Base-by-base conservation (phyloP, 2,329 filamentous ascomycete species). In the Alternaria gaisen region DNA sequence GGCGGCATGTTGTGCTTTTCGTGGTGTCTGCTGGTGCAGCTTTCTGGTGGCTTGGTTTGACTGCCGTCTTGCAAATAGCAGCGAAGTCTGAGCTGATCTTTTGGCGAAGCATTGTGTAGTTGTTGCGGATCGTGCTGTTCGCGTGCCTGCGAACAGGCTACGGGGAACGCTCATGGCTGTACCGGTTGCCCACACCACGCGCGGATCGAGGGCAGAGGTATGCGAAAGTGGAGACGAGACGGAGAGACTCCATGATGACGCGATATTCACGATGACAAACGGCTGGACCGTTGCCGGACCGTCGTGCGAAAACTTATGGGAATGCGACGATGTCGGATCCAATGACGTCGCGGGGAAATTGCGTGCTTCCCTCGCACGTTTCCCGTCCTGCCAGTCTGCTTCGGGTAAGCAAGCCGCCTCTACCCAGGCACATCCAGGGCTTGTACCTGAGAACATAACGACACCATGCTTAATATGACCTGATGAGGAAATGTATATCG, bases 101-200 rank as follows among this genome's bases (percentile, higher is more conserved):
- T 50, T 42, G 41, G 65, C 53, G 44, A 58, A 52, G 41, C 58
- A 57, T 52, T 51, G 53, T 38, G 53, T 26, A 4, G 44, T 56
- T 16, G 56, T 53, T 22, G 63, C 53, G 22, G 65, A 60, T 58
- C 68, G 66, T 24, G 66, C 60, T 58, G 61, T 58, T 28, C 69
- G 70, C 56, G 66, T 71, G 28, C 67, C 56, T 16, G 70, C 67
- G 44, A 74, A 59, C 36, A 77, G 44, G 32, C 68, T 74, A 61
- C 74, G 72, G 26, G 71, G 61, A 43, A 72, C 58, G 63, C 71
- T 78, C 75, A 77, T 78, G 52, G 57, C 61, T 52, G 52, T n/a
- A 36, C 43, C 22, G 41, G 7, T 24, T 30, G 47, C 34, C 26
- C 50, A 46, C 50, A 55, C 26, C 56, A 43, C 41, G 40, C 38